Conservation (phyloP, 1,284 basidiomycete genomes). For the Trametes versicolor region DNA sequence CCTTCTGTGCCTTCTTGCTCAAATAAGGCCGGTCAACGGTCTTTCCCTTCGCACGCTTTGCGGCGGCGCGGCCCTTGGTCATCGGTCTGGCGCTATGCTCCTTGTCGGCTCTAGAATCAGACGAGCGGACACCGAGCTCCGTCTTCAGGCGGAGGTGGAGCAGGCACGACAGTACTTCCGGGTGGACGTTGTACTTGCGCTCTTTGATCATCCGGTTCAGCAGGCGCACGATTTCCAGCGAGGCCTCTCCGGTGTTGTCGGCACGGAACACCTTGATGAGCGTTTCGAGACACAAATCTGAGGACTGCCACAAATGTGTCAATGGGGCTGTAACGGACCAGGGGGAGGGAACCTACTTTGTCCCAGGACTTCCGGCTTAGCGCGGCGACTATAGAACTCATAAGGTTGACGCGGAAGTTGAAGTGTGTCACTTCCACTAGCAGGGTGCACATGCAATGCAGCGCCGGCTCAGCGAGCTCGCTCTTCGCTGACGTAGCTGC, state of each 20-base stretch:
- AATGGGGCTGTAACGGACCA: slow-evolving; percentile 21
- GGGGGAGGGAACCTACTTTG: slow-evolving; percentile 59
- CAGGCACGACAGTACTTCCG: slow-evolving; percentile 88
- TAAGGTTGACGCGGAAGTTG: slow-evolving; percentile 96
- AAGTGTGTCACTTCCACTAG: slow-evolving; percentile 91
- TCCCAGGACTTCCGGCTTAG: slow-evolving; percentile 92
- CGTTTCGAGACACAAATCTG: slow-evolving; percentile 84
- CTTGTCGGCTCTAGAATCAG: slow-evolving; percentile 71
- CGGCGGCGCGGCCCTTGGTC: slow-evolving; percentile 60
- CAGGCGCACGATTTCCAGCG: slow-evolving; percentile 90
- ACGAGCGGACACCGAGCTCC: slow-evolving; percentile 86
- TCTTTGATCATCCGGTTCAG: slow-evolving; percentile 98
- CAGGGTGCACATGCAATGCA: slow-evolving; percentile 91
- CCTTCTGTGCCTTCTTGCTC: slow-evolving; percentile 89
- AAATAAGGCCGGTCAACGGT: slow-evolving; percentile 73
- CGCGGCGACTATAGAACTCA: slow-evolving; percentile 86
- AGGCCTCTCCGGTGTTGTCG: slow-evolving; percentile 83
- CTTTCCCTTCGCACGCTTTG: slow-evolving; percentile 65
- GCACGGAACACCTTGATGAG: slow-evolving; percentile 84
- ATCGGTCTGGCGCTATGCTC: slow-evolving; percentile 49
- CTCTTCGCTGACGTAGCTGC: slow-evolving; percentile 64
- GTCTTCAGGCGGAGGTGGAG: slow-evolving; percentile 89
- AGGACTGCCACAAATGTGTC: slow-evolving; percentile 57
- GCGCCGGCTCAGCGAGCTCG: slow-evolving; percentile 75
- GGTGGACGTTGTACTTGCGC: slow-evolving; percentile 89